Conservation (phyloP, 2,329 filamentous ascomycete species). For the Parasarocladium wereldwijsianum region DNA sequence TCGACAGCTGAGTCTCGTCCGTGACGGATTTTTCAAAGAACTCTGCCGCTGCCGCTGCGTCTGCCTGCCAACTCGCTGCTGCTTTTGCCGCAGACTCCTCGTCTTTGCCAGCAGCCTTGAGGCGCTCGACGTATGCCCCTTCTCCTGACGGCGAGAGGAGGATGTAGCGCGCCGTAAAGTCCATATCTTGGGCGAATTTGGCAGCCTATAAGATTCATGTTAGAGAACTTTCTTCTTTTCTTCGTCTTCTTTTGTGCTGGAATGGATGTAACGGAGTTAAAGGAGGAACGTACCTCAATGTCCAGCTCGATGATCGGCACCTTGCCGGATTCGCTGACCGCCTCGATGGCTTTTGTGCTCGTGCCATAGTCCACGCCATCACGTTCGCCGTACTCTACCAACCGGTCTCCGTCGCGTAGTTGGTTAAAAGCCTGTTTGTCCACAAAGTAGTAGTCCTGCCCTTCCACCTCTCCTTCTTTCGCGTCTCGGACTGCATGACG, state of each 20-base stretch:
- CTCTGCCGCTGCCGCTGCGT: constrained; percentile 12
- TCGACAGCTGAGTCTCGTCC: no score
- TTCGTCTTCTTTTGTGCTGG: neutral
- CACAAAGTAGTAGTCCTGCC: constrained; percentile 41
- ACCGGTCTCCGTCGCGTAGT: constrained; percentile 43
- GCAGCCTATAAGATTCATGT: constrained; percentile 24
- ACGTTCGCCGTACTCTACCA: constrained; percentile 39
- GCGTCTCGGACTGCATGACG: constrained; percentile 39
- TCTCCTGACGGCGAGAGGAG: constrained; percentile 27
- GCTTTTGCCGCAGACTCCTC: constrained; percentile 10
- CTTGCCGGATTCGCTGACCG: constrained; percentile 37
- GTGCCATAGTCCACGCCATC: constrained; percentile 40
- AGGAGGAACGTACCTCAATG: constrained; percentile 27
- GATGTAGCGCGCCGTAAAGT: constrained; percentile 38
- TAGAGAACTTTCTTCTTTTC: no score
- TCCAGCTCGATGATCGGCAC: constrained; percentile 43
- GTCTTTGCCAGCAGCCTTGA: constrained; percentile 13
- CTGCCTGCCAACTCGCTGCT: constrained; percentile 12
- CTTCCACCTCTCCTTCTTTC: constrained; percentile 33
- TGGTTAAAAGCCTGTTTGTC: constrained; percentile 38
- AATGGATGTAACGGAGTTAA: neutral
- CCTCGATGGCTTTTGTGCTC: constrained; percentile 35
- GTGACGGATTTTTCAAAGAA: constrained; percentile 14
- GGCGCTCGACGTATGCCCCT: constrained; percentile 13
- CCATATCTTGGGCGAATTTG: constrained; percentile 41